Evolutionary conservation across 148 eudicot species (phyloP).

Genomic region (Amaranthus palmeri): DNA sequence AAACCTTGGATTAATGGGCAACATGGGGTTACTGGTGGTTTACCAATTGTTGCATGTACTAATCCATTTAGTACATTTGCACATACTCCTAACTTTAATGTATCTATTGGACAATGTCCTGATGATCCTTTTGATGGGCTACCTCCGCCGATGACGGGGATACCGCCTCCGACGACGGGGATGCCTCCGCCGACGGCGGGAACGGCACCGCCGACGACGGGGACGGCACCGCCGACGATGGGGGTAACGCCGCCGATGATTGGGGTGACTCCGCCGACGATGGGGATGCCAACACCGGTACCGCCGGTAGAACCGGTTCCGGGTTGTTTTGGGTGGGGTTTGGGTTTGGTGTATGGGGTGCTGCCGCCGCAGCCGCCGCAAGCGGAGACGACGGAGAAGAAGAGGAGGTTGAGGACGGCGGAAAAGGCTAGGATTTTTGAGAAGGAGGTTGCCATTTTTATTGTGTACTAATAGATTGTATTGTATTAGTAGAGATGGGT

Average conservation of each 20-base stretch:
- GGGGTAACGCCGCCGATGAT: constrained; percentile 20
- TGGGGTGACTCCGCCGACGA: constrained; percentile 1
- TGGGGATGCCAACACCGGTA: background rate
- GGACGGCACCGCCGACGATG: constrained; percentile 2
- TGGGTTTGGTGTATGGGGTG: constrained; percentile 16
- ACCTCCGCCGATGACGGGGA: background rate
- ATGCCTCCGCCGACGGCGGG: constrained; percentile 10
- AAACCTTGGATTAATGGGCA: constrained; percentile 40
- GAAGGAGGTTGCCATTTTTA: constrained; percentile 28
- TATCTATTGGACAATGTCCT: constrained; percentile 9
- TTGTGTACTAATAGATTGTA: background rate
- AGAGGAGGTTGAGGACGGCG: constrained; percentile 38
- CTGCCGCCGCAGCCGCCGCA: constrained; percentile 32
- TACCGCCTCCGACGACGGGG: background rate
- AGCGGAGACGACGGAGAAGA: constrained; percentile 28
- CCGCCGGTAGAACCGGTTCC: background rate
- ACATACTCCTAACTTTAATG: constrained; percentile 21
- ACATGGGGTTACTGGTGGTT: constrained; percentile 37
- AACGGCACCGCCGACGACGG: constrained; percentile 2
- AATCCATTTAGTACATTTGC: constrained; percentile 17
- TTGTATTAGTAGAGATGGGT: background rate
- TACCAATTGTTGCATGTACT: constrained; percentile 24
- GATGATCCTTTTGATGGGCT: background rate
- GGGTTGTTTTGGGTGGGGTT: constrained; percentile 5
- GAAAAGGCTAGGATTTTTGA: constrained; percentile 27